These are phyloP conservation scores for Allium cepa DNA, from an alignment of 106 monocot species.

Conservation along the genomic window DNA sequence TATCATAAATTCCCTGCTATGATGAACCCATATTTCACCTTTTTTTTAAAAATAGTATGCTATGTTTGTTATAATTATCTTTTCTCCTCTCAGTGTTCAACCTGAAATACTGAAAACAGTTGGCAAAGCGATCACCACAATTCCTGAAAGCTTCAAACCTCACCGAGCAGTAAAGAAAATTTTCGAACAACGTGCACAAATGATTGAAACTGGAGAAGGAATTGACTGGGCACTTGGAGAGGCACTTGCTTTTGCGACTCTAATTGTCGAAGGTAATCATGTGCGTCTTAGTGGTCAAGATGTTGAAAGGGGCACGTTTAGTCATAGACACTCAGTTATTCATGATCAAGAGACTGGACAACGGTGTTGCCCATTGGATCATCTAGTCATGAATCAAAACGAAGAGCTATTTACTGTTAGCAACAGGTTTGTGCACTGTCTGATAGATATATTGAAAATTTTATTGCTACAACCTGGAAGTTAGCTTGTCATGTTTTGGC, in stretches of 20 bases:
- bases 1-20: slow-evolving; percentile 1
- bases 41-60: background rate
- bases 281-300: slow-evolving; percentile 96
- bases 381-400: slow-evolving; percentile 67
- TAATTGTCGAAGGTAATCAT: slow-evolving; percentile 90
- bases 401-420: slow-evolving; percentile 94
- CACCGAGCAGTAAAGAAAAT: slow-evolving; percentile 72
- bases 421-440: slow-evolving; percentile 56
- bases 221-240: slow-evolving; percentile 94
- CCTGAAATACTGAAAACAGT: slow-evolving; percentile 85
- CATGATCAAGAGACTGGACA: slow-evolving; percentile 85
- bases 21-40: background rate
- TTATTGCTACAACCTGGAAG: too few relatives aligned
- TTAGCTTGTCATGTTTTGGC: too few relatives aligned
- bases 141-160: slow-evolving; percentile 86
- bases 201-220: slow-evolving; percentile 88
- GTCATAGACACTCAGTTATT: slow-evolving; percentile 84
- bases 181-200: slow-evolving; percentile 65
- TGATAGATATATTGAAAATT: too few relatives aligned
- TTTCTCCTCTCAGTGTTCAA: slow-evolving; percentile 51
- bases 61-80: background rate
- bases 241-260: slow-evolving; percentile 96
- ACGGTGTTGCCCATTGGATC: slow-evolving; percentile 70
- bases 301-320: slow-evolving; percentile 98
- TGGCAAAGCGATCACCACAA: slow-evolving; percentile 73